Base-by-base conservation (phyloP, 73 alveolate species). In the Paramecium primaurelia region DNA sequence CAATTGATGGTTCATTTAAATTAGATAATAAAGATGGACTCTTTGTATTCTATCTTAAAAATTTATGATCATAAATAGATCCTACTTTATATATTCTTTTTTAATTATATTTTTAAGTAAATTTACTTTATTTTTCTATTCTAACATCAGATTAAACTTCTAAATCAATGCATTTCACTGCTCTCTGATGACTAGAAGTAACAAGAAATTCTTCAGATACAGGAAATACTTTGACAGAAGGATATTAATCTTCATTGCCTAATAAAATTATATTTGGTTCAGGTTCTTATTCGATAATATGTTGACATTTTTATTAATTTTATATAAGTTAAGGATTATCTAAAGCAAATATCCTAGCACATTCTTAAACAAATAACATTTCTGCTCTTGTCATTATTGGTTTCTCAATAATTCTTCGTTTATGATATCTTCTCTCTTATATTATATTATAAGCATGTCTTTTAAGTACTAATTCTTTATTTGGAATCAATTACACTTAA, bases 351-450 rank as follows among this genome's bases (percentile, higher is more conserved):
- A 80, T 40, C 3, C 47, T 16, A 25, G 75, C 91, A 49, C 47
- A 80, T 80, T 80, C 91, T 80, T 80, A 42, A 80, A 80, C 58
- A 25, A 18, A 45, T 2, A 32, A 14, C 71, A 80, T 42, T 25
- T 80, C 91, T 25, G 58, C 71, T 42, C 44, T 42, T 1, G 91
- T 80, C 91, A 45, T 80, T 8, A 73, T 73, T 10, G 59, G 59
- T 73, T 73, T 73, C 3, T 73, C 87, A 12, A 73, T 73, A 37
- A 11, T 12, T 73, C 88, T 49, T n/a, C 91, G 49, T 49, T 80
- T 32, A 36, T 11, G 58, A 10, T 22, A 12, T 38, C 36, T 42
- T 49, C 91, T 80, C 7, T 42, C 36, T 47, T 80, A 25, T 3
- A 3, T 25, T 20, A 6, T 0, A 28, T 80, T 42, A 14, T 14